A percentile compares a stretch with the other conserved stretches of the same genome.
phyloP scores from a whole-genome alignment of 495 filamentous ascomycete species.

The Penicillium steckii region DNA sequence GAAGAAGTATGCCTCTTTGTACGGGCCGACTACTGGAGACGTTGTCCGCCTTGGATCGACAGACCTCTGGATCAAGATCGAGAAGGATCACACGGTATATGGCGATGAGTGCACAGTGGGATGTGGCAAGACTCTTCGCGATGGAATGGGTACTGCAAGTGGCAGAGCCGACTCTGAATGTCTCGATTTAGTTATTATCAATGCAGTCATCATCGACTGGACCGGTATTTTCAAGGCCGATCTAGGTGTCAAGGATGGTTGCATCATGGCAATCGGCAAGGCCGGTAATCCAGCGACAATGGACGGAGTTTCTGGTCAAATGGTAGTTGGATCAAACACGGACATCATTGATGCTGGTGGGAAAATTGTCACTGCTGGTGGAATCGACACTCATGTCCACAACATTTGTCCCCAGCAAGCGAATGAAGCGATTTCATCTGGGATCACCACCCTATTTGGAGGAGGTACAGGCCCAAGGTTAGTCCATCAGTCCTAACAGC shows the following conservation, averaged over 20 bases:
- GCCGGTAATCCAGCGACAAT: constrained; percentile 96
- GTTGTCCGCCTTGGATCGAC: constrained; percentile 77
- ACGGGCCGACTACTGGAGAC: constrained; percentile 90
- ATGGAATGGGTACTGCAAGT: constrained; percentile 94
- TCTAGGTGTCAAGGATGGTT: constrained; percentile 86
- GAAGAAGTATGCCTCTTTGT: constrained; percentile 79
- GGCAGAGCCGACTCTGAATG: constrained; percentile 68
- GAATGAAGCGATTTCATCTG: constrained; percentile 79
- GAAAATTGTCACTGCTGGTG: constrained; percentile 91
- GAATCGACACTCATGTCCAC: constrained; percentile 91
- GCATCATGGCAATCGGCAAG: constrained; percentile 91
- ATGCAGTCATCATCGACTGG: constrained; percentile 92
- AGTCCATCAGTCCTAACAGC: constrained; percentile 89
- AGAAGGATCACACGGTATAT: constrained; percentile 80
- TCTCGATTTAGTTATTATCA: constrained; percentile 86
- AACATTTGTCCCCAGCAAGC: constrained; percentile 97
- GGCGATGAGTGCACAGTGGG: constrained; percentile 97
- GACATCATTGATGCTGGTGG: constrained; percentile 93
- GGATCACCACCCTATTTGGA: constrained; percentile 89
- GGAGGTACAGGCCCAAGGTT: constrained; percentile 95
- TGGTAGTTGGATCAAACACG: constrained; percentile 87
- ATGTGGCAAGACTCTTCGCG: constrained; percentile 89
- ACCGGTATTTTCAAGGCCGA: constrained; percentile 96
- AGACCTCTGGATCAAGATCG: constrained; percentile 88
- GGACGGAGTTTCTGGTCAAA: constrained; percentile 74